These are phyloP conservation scores for Dryas drummondii DNA, from an alignment of 306 rosid species.

Conservation along the genomic window DNA sequence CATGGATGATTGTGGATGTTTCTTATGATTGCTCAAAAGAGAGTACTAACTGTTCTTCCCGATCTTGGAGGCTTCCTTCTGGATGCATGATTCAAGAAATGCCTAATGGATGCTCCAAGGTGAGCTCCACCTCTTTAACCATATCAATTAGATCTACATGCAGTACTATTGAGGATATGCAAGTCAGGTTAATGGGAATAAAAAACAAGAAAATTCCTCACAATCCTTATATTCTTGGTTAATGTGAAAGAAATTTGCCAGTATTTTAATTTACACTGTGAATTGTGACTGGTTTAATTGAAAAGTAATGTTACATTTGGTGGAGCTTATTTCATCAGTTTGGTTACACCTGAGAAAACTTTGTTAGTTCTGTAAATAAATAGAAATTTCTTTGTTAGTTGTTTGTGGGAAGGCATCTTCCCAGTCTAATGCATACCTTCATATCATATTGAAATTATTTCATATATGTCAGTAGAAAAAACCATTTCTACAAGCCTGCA, in stretches of 20 bases:
- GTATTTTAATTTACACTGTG: too few relatives aligned
- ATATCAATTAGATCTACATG: neutral
- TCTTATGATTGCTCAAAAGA: conserved; percentile 41
- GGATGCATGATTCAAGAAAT: conserved; percentile 68
- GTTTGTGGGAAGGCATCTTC: neutral
- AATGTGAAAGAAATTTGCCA: too few relatives aligned
- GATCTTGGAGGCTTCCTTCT: conserved; percentile 68
- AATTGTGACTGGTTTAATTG: neutral
- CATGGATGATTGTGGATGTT: conserved; percentile 64
- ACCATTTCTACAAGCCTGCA: neutral
- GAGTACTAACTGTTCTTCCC: conserved; percentile 2
- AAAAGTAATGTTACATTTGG: neutral
- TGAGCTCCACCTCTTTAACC: conserved; percentile 12
- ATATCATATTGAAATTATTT: neutral
- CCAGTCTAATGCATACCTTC: neutral
- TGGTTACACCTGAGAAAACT: neutral
- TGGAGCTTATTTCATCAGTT: neutral
- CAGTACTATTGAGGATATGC: neutral
- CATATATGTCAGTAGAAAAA: neutral
- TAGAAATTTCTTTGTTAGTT: neutral
- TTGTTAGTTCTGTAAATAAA: neutral
- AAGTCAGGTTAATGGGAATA: neutral
- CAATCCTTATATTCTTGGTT: neutral
- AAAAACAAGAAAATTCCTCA: neutral
- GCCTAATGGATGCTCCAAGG: conserved; percentile 47